Percentiles rank a stretch among this genome's conserved stretches.
Evolutionary conservation across 345 rosid species (phyloP).

Genomic region (Bruguiera sexangula): DNA sequence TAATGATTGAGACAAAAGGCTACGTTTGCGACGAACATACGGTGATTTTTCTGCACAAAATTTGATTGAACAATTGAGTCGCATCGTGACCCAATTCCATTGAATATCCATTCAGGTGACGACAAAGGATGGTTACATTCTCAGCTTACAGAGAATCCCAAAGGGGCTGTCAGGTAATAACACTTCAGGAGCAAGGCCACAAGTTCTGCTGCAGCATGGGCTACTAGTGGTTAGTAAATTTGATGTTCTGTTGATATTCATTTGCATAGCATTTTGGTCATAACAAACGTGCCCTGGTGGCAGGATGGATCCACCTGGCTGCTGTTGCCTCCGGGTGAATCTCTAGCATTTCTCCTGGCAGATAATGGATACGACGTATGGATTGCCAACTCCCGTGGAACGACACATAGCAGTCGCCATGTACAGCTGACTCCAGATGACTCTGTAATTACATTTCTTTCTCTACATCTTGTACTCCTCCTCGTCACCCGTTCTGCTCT

Average conservation of each 20-base stretch:
- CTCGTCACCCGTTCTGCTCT: neutral
- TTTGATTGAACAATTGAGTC: neutral
- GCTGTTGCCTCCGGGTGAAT: slow-evolving; percentile 37
- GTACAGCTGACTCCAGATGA: slow-evolving; percentile 25
- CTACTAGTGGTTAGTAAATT: slow-evolving; percentile 34
- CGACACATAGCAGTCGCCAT: slow-evolving; percentile 39
- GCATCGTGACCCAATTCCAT: neutral
- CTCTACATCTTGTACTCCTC: neutral
- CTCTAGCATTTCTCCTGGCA: slow-evolving; percentile 43
- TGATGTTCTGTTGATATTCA: neutral
- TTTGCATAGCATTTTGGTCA: neutral
- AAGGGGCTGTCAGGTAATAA: slow-evolving; percentile 29
- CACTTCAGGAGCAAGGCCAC: slow-evolving; percentile 23
- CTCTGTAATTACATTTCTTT: neutral
- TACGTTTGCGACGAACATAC: slow-evolving; percentile 23
- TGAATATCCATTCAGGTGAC: slow-evolving; percentile 39
- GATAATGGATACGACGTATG: slow-evolving; percentile 52
- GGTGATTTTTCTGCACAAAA: slow-evolving; percentile 3
- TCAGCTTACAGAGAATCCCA: slow-evolving; percentile 57
- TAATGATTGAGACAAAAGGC: slow-evolving; percentile 32
- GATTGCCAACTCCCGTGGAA: slow-evolving; percentile 51
- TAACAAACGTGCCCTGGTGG: slow-evolving; percentile 9
- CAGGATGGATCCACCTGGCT: slow-evolving; percentile 54
- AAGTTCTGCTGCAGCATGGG: slow-evolving; percentile 55
- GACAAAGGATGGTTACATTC: slow-evolving; percentile 52